phyloP scores from a whole-genome alignment of 2,329 filamentous ascomycete genomes.

The Fusarium veterinarium region DNA sequence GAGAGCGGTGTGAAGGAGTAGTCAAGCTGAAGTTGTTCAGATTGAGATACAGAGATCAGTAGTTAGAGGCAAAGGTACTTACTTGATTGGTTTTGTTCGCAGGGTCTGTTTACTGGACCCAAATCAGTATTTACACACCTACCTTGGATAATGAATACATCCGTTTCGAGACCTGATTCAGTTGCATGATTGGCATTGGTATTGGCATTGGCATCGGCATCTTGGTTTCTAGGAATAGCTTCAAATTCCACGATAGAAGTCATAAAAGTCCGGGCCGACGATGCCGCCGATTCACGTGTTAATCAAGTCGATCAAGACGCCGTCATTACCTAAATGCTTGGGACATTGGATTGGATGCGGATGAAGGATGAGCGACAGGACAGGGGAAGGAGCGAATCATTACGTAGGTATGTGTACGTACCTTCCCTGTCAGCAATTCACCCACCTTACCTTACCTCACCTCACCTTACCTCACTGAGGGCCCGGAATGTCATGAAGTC shows the following conservation, averaged over 20 bases:
- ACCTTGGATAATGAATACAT: not conserved
- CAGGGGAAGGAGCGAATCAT: conserved; percentile 25
- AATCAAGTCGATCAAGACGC: not conserved
- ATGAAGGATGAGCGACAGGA: conserved; percentile 8
- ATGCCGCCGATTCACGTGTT: conserved; percentile 19
- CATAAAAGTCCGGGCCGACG: conserved; percentile 3
- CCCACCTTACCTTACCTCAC: not conserved
- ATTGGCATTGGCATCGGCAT: not conserved
- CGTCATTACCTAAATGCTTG: conserved; percentile 8
- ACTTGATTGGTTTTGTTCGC: not conserved
- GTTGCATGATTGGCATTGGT: not conserved
- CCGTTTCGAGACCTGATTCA: not conserved
- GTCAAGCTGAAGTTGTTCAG: not conserved
- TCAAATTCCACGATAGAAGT: not conserved
- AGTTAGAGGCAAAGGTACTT: not conserved
- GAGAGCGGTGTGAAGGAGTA: not conserved
- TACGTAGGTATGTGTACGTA: conserved; percentile 41
- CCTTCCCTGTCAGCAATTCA: conserved; percentile 37
- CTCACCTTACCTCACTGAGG: not conserved
- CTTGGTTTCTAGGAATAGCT: conserved; percentile 24
- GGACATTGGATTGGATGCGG: not conserved
- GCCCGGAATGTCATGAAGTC: conserved; percentile 42
- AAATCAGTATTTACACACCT: not conserved
- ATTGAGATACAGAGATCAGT: not conserved
- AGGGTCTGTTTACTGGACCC: not conserved